phyloP scores from a whole-genome alignment of 768 basidiomycete species.

The Pleurotus djamor region DNA sequence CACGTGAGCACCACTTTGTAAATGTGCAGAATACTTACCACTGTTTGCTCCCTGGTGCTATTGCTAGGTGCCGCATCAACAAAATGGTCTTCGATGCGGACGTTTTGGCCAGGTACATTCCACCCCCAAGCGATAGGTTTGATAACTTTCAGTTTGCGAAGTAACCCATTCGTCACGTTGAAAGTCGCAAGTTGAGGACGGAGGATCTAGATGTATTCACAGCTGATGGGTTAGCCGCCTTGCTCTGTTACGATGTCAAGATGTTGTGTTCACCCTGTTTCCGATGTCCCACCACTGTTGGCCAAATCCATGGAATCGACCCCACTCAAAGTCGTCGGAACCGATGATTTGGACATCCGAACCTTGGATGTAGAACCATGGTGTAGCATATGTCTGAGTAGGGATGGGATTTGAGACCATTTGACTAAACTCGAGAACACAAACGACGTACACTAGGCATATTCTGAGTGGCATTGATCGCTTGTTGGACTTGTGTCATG shows the following conservation, averaged over 20 bases:
- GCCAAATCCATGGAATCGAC: conserved; percentile 44
- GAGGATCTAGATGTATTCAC: conserved; percentile 20
- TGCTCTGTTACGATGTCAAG: neutral
- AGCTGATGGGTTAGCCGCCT: neutral
- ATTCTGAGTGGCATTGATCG: conserved; percentile 33
- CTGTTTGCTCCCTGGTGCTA: conserved; percentile 30
- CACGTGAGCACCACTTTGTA: neutral
- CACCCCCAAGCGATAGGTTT: conserved; percentile 51
- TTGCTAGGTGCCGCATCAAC: conserved; percentile 39
- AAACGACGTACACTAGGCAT: conserved; percentile 29
- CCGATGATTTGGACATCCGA: conserved; percentile 38
- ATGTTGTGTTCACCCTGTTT: conserved; percentile 27
- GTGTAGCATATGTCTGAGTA: conserved; percentile 34
- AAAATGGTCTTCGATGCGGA: conserved; percentile 34
- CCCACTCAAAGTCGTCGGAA: conserved; percentile 34
- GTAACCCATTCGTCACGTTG: conserved; percentile 39
- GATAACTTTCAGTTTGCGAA: conserved; percentile 36
- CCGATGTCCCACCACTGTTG: conserved; percentile 50
- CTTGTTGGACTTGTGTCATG: conserved; percentile 36
- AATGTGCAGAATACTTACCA: conserved; percentile 18
- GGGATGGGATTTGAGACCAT: neutral
- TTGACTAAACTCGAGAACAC: neutral
- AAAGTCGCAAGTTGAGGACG: conserved; percentile 47
- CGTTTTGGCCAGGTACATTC: conserved; percentile 36
- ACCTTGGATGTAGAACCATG: conserved; percentile 45